A percentile compares a stretch with the other conserved stretches of the same genome.
phyloP scores from a whole-genome alignment of 352 stramenopile genomes.

The Blastocystis sp. region DNA sequence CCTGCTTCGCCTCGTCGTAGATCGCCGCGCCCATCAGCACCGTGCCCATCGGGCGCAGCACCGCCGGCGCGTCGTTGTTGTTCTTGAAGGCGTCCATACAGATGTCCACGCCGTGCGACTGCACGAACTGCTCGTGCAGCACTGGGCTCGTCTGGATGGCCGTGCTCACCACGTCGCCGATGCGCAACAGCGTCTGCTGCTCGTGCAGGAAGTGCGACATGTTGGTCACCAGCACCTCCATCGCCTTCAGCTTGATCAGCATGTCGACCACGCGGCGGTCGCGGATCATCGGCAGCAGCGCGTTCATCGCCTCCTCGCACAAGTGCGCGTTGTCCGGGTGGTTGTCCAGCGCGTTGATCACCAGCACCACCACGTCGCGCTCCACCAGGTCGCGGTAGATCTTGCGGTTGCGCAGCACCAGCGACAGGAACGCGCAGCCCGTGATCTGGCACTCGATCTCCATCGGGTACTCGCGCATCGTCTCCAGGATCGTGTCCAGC shows the following conservation, averaged over 20 bases:
- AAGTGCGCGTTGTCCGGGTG: constrained; percentile 53
- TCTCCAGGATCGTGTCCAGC: constrained; percentile 62
- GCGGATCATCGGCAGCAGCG: constrained; percentile 18
- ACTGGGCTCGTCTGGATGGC: constrained; percentile 22
- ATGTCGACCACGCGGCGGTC: constrained; percentile 55
- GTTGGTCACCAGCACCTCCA: constrained; percentile 50
- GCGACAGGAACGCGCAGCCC: constrained; percentile 58
- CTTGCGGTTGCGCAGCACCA: constrained; percentile 60
- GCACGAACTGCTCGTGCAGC: constrained; percentile 63
- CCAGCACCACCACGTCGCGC: constrained; percentile 57
- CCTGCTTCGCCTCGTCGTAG: constrained; percentile 62
- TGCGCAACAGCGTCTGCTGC: constrained; percentile 44
- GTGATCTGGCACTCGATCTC: constrained; percentile 60
- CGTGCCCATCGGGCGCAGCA: constrained; percentile 62
- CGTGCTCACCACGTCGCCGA: constrained; percentile 51
- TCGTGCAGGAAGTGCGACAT: constrained; percentile 68
- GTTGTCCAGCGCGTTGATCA: constrained; percentile 52
- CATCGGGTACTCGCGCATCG: constrained; percentile 43
- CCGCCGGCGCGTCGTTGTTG: constrained; percentile 39
- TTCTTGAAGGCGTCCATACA: constrained; percentile 50
- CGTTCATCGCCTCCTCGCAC: constrained; percentile 64
- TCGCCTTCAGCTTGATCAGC: constrained; percentile 63
- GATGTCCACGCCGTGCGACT: constrained; percentile 41
- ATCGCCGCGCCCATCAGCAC: constrained; percentile 57
- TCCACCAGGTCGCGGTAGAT: constrained; percentile 63